A percentile compares a stretch with the other conserved stretches of the same genome.
Conservation (phyloP, 2,329 filamentous ascomycete genomes). For the Colletotrichum endophyticum region DNA sequence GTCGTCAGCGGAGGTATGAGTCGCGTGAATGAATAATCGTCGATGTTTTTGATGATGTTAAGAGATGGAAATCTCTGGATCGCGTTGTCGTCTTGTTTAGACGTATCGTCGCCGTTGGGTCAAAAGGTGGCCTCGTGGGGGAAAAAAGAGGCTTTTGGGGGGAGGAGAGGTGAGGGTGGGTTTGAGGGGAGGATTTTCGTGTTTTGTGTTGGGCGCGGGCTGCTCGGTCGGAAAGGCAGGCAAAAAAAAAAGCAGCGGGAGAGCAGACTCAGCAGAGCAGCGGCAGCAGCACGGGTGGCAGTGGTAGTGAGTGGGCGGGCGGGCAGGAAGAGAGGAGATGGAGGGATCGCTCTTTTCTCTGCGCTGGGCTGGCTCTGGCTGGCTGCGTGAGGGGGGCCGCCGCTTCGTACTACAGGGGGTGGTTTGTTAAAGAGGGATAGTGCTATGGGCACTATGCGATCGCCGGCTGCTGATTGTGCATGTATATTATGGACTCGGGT, state of each 20-base stretch:
- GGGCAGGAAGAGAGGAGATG: constrained; percentile 6
- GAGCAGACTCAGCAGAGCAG: neutral
- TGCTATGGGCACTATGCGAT: constrained; percentile 23
- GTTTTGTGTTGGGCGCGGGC: constrained; percentile 26
- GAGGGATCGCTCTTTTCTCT: constrained; percentile 18
- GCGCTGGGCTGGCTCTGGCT: neutral
- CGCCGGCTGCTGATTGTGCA: constrained; percentile 12
- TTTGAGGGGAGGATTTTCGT: constrained; percentile 24
- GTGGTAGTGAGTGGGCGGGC: neutral
- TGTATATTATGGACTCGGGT: neutral
- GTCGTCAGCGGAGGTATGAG: neutral
- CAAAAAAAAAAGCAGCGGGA: neutral
- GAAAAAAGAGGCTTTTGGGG: constrained; percentile 6
- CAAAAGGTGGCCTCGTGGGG: constrained; percentile 11
- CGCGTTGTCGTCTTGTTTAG: constrained; percentile 20
- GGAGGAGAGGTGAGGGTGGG: constrained; percentile 19
- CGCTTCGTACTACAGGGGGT: constrained; percentile 20
- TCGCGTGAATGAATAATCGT: constrained; percentile 11
- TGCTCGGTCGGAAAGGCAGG: constrained; percentile 22
- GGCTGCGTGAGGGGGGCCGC: neutral
- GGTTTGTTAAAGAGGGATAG: constrained; percentile 20
- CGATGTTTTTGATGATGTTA: neutral
- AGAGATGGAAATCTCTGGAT: constrained; percentile 14
- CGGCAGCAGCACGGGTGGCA: neutral
- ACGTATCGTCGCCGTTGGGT: constrained; percentile 22